Percentiles rank a stretch among this genome's conserved stretches.
Evolutionary conservation across 1,284 basidiomycete genomes (phyloP).

Genomic region (Ganoderma lucidum): DNA sequence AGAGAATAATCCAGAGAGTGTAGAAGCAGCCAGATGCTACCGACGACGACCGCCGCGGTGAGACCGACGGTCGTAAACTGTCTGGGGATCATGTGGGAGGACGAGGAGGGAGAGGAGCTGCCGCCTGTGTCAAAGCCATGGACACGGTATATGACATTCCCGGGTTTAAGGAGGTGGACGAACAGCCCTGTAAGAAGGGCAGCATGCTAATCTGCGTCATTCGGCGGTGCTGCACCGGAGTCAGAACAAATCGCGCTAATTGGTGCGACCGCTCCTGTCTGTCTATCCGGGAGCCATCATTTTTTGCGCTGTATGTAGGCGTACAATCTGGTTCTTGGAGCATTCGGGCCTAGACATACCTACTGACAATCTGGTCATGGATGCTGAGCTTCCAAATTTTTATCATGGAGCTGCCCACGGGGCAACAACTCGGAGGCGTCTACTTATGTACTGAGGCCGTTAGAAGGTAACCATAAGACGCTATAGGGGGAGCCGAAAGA

Average conservation of each 20-base stretch:
- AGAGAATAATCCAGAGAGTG: slow-evolving; percentile 9
- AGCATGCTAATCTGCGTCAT: neutral
- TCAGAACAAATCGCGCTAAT: neutral
- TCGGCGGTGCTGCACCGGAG: neutral
- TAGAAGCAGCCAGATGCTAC: slow-evolving; percentile 23
- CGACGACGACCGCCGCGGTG: slow-evolving; percentile 16
- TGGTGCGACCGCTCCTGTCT: neutral
- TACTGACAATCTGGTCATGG: neutral
- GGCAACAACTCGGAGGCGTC: neutral
- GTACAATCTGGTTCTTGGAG: neutral
- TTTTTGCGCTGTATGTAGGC: neutral
- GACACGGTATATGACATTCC: neutral
- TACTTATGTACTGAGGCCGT: neutral
- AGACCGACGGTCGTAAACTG: slow-evolving; percentile 19
- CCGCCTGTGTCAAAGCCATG: neutral
- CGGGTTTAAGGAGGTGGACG: slow-evolving; percentile 2
- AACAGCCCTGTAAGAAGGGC: neutral
- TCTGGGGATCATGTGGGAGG: slow-evolving; percentile 15
- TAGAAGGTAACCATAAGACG: neutral
- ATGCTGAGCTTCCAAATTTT: neutral
- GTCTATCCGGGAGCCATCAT: neutral
- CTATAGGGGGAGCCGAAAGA: neutral
- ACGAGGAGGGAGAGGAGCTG: slow-evolving; percentile 7
- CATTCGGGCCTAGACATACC: neutral
- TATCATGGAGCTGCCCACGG: neutral